Evolutionary conservation across 306 rosid species (phyloP).

Genomic region (Sechiopsis laciniata): DNA sequence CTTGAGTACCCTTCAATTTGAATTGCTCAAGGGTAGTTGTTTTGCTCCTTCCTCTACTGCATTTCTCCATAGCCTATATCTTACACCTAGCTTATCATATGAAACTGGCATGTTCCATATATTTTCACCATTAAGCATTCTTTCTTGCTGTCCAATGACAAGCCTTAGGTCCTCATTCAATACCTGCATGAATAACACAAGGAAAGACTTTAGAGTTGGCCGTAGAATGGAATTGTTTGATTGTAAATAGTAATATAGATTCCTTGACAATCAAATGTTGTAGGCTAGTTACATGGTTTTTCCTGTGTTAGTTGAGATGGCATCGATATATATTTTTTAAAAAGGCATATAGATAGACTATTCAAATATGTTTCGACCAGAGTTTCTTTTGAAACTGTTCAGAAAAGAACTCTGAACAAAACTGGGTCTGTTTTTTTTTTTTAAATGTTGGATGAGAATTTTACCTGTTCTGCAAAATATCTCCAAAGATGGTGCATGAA

Average conservation of each 20-base stretch:
- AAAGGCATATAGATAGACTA: too few relatives aligned
- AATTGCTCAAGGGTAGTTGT: constrained; percentile 50
- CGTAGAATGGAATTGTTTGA: too few relatives aligned
- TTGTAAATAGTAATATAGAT: too few relatives aligned
- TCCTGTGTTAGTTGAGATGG: too few relatives aligned
- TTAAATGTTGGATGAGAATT: background rate
- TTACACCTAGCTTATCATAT: constrained; percentile 83
- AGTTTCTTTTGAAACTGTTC: background rate
- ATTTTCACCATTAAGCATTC: constrained; percentile 71
- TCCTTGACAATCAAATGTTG: too few relatives aligned
- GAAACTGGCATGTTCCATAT: constrained; percentile 81
- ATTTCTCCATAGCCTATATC: constrained; percentile 84
- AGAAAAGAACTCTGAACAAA: background rate
- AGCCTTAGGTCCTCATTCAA: constrained; percentile 84
- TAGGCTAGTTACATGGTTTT: too few relatives aligned
- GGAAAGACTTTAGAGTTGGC: background rate
- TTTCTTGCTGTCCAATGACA: constrained; percentile 79
- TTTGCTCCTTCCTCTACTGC: constrained; percentile 65
- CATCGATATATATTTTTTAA: too few relatives aligned
- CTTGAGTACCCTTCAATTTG: constrained; percentile 23
- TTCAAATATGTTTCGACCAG: too few relatives aligned
- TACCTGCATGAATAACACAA: constrained; percentile 36
- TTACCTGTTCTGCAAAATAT: constrained; percentile 87
- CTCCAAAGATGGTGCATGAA: constrained; percentile 73
- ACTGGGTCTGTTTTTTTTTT: background rate